Percentiles rank a stretch among this genome's conserved stretches.
Conservation (phyloP, 2,329 filamentous ascomycete genomes). For the Diaporthe ampelina region DNA sequence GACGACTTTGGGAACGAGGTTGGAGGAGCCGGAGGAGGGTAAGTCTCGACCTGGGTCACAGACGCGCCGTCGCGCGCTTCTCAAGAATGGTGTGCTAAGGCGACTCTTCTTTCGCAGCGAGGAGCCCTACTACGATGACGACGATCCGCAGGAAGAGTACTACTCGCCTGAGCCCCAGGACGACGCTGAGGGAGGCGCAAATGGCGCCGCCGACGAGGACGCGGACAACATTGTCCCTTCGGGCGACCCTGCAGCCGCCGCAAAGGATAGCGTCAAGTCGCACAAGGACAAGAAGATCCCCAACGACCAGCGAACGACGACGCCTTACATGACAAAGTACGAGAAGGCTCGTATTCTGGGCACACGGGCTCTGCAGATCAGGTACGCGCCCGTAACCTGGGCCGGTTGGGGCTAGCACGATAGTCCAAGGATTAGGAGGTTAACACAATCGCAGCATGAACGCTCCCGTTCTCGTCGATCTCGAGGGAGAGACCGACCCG, state of each 20-base stretch:
- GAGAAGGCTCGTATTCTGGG: conserved; percentile 94
- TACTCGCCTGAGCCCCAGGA: conserved; percentile 69
- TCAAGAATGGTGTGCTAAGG: conserved; percentile 47
- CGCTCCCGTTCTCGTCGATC: conserved; percentile 93
- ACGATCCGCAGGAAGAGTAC: conserved; percentile 72
- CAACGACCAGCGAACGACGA: conserved; percentile 89
- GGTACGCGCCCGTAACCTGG: conserved; percentile 66
- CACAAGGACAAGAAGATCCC: conserved; percentile 89
- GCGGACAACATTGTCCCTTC: conserved; percentile 72
- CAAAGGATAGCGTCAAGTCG: conserved; percentile 68
- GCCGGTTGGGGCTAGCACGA: neutral
- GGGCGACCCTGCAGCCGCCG: conserved; percentile 72
- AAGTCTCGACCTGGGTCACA: conserved; percentile 11
- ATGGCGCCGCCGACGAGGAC: conserved; percentile 68
- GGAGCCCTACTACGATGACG: conserved; percentile 80
- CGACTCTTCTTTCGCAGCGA: conserved; percentile 62
- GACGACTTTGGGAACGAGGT: conserved; percentile 57
- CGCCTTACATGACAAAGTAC: conserved; percentile 99
- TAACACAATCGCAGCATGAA: conserved; percentile 80
- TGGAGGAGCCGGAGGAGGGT: conserved; percentile 37
- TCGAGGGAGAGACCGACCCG: conserved; percentile 97
- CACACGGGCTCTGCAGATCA: conserved; percentile 94
- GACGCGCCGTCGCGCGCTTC: conserved; percentile 39
- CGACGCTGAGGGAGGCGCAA: conserved; percentile 63
- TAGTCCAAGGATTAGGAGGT: conserved; percentile 3